Evolutionary conservation across 176 grass and related monocot genomes (phyloP).

Genomic region (Otatea glauca): DNA sequence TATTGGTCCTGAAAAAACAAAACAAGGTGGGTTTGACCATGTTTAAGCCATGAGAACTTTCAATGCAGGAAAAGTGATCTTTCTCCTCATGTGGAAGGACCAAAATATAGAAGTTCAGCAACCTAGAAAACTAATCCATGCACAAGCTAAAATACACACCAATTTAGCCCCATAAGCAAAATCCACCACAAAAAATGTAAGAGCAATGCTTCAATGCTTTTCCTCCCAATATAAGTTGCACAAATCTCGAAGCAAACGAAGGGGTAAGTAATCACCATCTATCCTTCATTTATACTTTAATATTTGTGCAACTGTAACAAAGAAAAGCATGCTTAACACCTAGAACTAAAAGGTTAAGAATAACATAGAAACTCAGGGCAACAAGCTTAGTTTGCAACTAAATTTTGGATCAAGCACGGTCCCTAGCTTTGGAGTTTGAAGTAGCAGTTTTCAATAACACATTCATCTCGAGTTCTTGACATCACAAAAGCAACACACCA

Average conservation of each 20-base stretch:
- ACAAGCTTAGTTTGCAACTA: not conserved
- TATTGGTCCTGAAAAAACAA: not conserved
- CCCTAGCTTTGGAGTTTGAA: conserved; percentile 3
- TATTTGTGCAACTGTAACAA: too few relatives aligned
- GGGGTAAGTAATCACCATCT: too few relatives aligned
- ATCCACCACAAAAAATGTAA: not conserved
- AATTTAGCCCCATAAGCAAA: not conserved
- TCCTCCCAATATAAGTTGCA: too few relatives aligned
- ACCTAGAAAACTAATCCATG: not conserved
- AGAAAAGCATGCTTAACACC: too few relatives aligned
- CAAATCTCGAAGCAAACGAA: too few relatives aligned
- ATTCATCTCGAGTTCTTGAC: not conserved
- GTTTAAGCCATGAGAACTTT: too few relatives aligned
- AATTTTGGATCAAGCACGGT: conserved; percentile 17
- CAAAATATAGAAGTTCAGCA: not conserved
- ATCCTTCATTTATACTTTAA: too few relatives aligned
- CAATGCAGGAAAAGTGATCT: too few relatives aligned
- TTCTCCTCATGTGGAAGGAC: too few relatives aligned
- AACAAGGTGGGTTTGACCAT: not conserved
- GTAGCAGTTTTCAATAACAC: not conserved
- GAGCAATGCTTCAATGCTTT: too few relatives aligned
- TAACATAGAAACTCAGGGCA: not conserved
- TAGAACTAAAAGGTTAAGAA: conserved; percentile 26
- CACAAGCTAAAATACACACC: conserved; percentile 9
- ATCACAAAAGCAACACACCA: not conserved